Base-by-base conservation (phyloP, 768 basidiomycete genomes). In the Collybiopsis confluens region DNA sequence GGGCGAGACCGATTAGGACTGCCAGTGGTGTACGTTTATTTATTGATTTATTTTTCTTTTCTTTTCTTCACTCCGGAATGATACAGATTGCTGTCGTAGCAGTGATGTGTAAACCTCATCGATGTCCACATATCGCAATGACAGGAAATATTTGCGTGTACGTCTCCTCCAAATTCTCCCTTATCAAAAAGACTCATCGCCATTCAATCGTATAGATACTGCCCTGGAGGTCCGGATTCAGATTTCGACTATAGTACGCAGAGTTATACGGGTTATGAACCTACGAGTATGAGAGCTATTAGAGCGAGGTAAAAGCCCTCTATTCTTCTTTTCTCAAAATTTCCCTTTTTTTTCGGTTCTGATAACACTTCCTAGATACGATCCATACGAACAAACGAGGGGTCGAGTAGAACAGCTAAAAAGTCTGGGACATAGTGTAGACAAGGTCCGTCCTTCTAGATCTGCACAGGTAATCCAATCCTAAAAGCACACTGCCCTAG, bases 61-160 rank as follows among this genome's bases (percentile, higher is more conserved):
- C 6, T 23, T 35, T 33, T 35, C 6, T 35, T 23, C 21, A 23
- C 52, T 20, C n/a, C 45, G 43, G 52, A 47, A 45, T 52, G 42
- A 55, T n/a, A 10, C 56, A 96, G 93, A 95, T 98, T 55, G 97
- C 96, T 15, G 96, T 98, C 21, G 97, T 99, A 13, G 97, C 97
- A 8, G 96, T 99, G n/a, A 99, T 99, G 97, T 96, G 94, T 75
- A 99, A 98, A 65, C 97, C 97, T 1, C 97, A 99, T 76, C 83
- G 97, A 51, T 99, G 97, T 76, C 97, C 97, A 3, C 97, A 99
- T 72, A 98, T 99, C 53, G 97, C 97, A 7, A 97, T 99, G 92
- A 99, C 97, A 0, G 97, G 97, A 26, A 99, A 99, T 63, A 98
- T 99, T 54, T 99, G 97, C 72, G 97, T 99, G 87, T 96, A 69